Percentiles rank a stretch among this genome's conserved stretches.
Conservation (phyloP, 1,284 basidiomycete species). For the Xerocomus amazonicus region DNA sequence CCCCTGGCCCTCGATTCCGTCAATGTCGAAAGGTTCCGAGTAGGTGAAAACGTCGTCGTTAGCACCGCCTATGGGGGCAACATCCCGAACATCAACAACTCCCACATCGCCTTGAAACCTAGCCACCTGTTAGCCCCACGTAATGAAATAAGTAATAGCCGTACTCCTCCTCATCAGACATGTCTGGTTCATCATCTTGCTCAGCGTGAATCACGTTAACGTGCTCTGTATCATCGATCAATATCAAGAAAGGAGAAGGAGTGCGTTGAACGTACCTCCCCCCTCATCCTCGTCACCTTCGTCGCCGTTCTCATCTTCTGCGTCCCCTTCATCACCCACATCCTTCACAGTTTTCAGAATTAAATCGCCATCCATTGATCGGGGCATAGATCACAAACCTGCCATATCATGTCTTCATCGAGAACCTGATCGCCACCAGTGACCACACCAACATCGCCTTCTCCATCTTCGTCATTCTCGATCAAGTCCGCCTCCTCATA, state of each 20-base stretch:
- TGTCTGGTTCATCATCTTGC: slow-evolving; percentile 58
- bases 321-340: slow-evolving; percentile 55
- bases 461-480: slow-evolving; percentile 52
- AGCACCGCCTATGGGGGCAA: slow-evolving; percentile 29
- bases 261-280: slow-evolving; percentile 32
- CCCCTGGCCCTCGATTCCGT: slow-evolving; percentile 32
- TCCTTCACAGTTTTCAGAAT: slow-evolving; percentile 42
- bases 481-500: slow-evolving; percentile 58
- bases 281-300: slow-evolving; percentile 44
- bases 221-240: slow-evolving; percentile 25
- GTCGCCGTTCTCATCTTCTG: slow-evolving; percentile 44
- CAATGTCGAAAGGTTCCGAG: slow-evolving; percentile 45
- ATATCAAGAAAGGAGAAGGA: neutral
- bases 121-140: slow-evolving; percentile 13
- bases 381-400: slow-evolving; percentile 46
- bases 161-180: slow-evolving; percentile 72
- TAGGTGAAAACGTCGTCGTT: slow-evolving; percentile 54
- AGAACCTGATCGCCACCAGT: slow-evolving; percentile 39
- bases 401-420: slow-evolving; percentile 66
- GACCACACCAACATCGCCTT: slow-evolving; percentile 41
- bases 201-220: slow-evolving; percentile 48
- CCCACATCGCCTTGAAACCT: slow-evolving; percentile 53
- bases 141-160: slow-evolving; percentile 14
- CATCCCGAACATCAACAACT: slow-evolving; percentile 42
- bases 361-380: neutral